Base-by-base conservation (phyloP, 192 early-diverging fungal genomes). In the Geranomyces michiganensis region DNA sequence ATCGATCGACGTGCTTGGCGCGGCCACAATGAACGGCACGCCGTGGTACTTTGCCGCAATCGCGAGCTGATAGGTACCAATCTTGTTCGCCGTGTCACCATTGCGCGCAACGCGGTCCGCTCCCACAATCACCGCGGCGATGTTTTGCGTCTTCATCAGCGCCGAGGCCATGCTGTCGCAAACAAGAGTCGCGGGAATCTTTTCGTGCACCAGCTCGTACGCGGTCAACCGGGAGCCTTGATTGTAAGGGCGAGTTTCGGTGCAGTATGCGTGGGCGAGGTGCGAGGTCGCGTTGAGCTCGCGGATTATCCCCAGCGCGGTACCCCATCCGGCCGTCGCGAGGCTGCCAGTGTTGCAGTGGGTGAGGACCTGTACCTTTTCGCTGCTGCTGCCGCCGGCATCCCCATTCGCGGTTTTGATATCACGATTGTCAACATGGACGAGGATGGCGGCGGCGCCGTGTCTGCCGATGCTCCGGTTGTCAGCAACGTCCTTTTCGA, bases 81-180 rank as follows among this genome's bases (percentile, higher is more conserved):
- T 98, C 77, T 97, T 99, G 81, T 98, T 98, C 31, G 96, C 95
- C 0, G 96, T 98, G 70, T 99, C 97, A 48, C 97, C 97, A 74
- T 98, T 99, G 10, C 88, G 87, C 8, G 96, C 93, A 1, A 99
- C 94, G 59, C 96, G 90, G 67, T 99, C 97, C 0, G 97, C 97
- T 41, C 97, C 97, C 1, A 99, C 96, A 33, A 99, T 84, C 43
- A 99, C 90, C 32, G 95, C 97, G 1, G 84, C 75, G 26, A 97
- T 87, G 36, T 80, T 56, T 0, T 92, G 82, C 48, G 76, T 64
- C 0, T 74, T 65, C 27, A 99, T 70, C 33, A 98, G 79, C 3
- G 93, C 91, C 1, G 95, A 95, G 4, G 87, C 95, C 85, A 97
- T 96, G 51, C 85, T 91, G 77, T 99, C 96, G 60, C 90, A 92